A percentile compares a stretch with the other conserved stretches of the same genome.
Conservation (phyloP, 768 basidiomycete genomes). For the Ramaria rubella region DNA sequence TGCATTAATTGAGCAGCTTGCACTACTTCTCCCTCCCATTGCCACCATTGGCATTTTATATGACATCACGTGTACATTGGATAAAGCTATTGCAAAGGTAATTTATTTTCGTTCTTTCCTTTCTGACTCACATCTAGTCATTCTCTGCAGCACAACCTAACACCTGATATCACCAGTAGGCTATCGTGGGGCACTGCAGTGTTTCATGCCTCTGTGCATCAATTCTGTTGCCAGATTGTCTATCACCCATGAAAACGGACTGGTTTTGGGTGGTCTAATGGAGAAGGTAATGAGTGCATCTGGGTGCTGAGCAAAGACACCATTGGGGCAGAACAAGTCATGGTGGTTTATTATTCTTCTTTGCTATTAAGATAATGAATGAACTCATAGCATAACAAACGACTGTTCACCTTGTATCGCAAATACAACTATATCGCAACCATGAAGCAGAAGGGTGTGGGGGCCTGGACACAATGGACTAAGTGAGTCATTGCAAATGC, state of each 20-base stretch:
- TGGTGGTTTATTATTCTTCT: neutral
- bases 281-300: constrained; percentile 3
- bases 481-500: neutral
- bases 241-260: neutral
- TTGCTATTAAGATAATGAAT: neutral
- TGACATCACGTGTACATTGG: neutral
- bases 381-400: neutral
- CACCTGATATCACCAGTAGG: neutral
- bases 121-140: neutral
- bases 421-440: neutral
- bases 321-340: neutral
- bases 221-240: no score
- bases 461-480: neutral
- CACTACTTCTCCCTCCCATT: neutral
- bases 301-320: constrained; percentile 2
- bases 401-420: neutral
- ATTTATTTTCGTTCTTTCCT: neutral
- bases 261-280: constrained; percentile 1
- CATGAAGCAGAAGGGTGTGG: neutral
- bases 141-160: neutral
- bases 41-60: neutral
- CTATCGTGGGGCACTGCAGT: neutral
- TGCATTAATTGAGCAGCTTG: neutral
- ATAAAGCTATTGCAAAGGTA: neutral
- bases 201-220: constrained; percentile 6